Evolutionary conservation across 2,329 filamentous ascomycete genomes (phyloP).

Genomic region (Arthrobotrys pseudoclavata): DNA sequence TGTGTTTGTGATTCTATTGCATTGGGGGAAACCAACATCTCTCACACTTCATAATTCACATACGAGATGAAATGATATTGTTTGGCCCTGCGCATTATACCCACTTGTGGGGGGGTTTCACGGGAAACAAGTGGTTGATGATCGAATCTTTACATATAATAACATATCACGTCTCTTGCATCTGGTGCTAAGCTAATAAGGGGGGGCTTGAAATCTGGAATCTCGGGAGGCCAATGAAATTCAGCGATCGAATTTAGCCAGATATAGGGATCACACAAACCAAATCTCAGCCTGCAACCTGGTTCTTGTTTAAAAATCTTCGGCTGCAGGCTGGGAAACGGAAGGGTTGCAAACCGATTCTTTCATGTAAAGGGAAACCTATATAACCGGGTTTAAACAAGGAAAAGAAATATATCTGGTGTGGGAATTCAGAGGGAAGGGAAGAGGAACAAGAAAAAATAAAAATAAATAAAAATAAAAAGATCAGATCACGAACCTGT

Average conservation of each 20-base stretch:
- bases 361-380: slow-evolving; percentile 33
- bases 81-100: slow-evolving; percentile 42
- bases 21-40: slow-evolving; percentile 12
- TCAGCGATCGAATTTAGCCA: slow-evolving; percentile 55
- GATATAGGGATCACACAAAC: slow-evolving; percentile 55
- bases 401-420: slow-evolving; percentile 40
- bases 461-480: background rate
- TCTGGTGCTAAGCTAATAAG: slow-evolving; percentile 42
- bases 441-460: background rate
- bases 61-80: slow-evolving; percentile 41
- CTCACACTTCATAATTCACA: slow-evolving; percentile 24
- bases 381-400: slow-evolving; percentile 60
- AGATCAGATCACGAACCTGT: slow-evolving; percentile 53
- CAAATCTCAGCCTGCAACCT: slow-evolving; percentile 45
- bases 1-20: slow-evolving; percentile 33
- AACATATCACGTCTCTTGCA: slow-evolving; percentile 25
- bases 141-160: slow-evolving; percentile 25
- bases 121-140: slow-evolving; percentile 19
- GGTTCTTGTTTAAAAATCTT: slow-evolving; percentile 57
- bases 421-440: slow-evolving; percentile 14
- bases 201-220: slow-evolving; percentile 35
- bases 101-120: slow-evolving; percentile 35
- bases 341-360: slow-evolving; percentile 35
- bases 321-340: slow-evolving; percentile 43
- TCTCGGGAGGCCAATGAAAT: slow-evolving; percentile 42